Evolutionary conservation across 331 rosid genomes (phyloP).

Genomic region (Stylosanthes scabra): DNA sequence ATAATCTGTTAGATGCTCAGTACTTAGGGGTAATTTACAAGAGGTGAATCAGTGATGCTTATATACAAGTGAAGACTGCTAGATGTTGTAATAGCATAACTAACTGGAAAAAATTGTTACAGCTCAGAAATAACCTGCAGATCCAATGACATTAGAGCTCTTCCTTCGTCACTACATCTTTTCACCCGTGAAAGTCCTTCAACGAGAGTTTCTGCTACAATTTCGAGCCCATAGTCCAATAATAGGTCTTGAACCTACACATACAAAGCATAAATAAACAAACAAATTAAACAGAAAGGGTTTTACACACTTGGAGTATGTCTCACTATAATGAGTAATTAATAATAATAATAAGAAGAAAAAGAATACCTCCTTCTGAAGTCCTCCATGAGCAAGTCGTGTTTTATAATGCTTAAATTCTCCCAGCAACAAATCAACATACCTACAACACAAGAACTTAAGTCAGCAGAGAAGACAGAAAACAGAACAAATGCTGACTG

Average conservation of each 20-base stretch:
- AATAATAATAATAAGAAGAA: background rate
- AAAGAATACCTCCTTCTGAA: constrained; percentile 82
- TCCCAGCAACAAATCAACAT: constrained; percentile 94
- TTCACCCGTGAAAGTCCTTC: constrained; percentile 97
- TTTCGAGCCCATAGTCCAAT: constrained; percentile 81
- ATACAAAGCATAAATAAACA: constrained; percentile 20
- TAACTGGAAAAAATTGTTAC: background rate
- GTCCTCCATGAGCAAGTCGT: constrained; percentile 87
- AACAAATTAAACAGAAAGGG: constrained; percentile 15
- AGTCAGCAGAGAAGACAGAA: constrained; percentile 44
- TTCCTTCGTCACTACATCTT: constrained; percentile 97
- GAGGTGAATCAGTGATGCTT: too few species aligned
- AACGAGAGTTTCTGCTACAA: constrained; percentile 84
- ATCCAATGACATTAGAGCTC: constrained; percentile 97
- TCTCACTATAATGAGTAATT: constrained; percentile 26
- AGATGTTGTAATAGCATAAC: too few species aligned
- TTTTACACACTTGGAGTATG: constrained; percentile 21
- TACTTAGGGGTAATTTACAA: too few species aligned
- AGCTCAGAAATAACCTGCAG: constrained; percentile 71
- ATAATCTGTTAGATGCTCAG: too few species aligned
- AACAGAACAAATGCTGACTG: background rate
- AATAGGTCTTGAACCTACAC: constrained; percentile 78
- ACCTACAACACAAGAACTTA: constrained; percentile 61
- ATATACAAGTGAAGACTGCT: too few species aligned
- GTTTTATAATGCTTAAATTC: constrained; percentile 99